phyloP scores from a whole-genome alignment of 2,329 filamentous ascomycete genomes.

The Trichoderma polysporum region DNA sequence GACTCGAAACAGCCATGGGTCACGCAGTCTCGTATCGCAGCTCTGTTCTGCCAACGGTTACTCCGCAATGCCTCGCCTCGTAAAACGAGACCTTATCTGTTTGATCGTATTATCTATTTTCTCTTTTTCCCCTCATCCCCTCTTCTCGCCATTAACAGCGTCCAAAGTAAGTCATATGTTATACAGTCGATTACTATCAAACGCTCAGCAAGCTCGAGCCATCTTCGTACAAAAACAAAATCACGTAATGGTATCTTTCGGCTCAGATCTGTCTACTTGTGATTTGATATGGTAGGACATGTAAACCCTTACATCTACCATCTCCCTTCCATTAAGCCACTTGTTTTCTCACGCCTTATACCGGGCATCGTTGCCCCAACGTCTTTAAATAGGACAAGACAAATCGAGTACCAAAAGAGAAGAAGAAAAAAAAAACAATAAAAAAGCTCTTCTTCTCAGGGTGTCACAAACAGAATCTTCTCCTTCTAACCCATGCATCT shows the following conservation, averaged over 20 bases:
- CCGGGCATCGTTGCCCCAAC: slow-evolving; percentile 13
- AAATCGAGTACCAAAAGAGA: slow-evolving; percentile 15
- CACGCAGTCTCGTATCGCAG: slow-evolving; percentile 1
- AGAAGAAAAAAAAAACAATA: neutral
- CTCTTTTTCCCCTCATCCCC: neutral
- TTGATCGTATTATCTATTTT: neutral
- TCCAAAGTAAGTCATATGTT: neutral
- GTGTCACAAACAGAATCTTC: neutral
- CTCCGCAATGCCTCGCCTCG: neutral
- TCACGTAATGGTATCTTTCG: slow-evolving; percentile 16
- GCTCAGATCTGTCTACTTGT: slow-evolving; percentile 17
- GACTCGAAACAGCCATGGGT: slow-evolving; percentile 13
- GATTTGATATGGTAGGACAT: slow-evolving; percentile 1
- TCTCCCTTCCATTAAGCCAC: slow-evolving; percentile 11
- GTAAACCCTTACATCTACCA: neutral
- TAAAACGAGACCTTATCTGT: neutral
- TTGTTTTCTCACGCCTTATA: slow-evolving; percentile 8
- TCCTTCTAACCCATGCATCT: neutral
- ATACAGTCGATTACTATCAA: neutral
- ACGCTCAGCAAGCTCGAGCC: neutral
- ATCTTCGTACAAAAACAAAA: neutral
- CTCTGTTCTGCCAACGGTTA: neutral
- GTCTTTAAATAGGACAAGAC: slow-evolving; percentile 8
- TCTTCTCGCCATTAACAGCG: neutral
- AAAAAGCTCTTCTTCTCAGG: neutral